Conservation (phyloP, 345 rosid species). For the Arabis alpina region DNA sequence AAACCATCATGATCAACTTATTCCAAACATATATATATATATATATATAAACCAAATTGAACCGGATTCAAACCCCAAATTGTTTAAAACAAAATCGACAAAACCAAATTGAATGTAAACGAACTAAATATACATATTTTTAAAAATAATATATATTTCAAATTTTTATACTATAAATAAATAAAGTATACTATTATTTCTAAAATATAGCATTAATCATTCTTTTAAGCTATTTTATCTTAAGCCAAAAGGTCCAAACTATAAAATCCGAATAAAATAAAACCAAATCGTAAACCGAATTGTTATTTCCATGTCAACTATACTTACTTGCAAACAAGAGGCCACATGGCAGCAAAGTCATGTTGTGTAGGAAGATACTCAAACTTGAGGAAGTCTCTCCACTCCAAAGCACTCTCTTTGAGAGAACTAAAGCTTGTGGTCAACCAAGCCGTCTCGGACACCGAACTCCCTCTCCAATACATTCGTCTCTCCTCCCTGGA, state of each 20-base stretch:
- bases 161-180: no score
- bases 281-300: neutral
- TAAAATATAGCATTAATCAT: no score
- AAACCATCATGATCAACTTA: neutral
- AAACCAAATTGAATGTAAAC: no score
- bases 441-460: conserved; percentile 43
- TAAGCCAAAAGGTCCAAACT: no score
- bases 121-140: no score
- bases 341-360: conserved; percentile 33
- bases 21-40: neutral
- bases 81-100: no score
- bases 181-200: no score
- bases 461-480: conserved; percentile 46
- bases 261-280: neutral
- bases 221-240: no score
- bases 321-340: conserved; percentile 42
- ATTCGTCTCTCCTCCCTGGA: conserved; percentile 44
- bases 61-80: no score
- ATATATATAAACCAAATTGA: no score
- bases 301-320: neutral
- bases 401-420: conserved; percentile 44
- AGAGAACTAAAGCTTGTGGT: conserved; percentile 43
- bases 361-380: conserved; percentile 37
- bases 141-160: no score
- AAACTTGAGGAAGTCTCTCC: conserved; percentile 57